Base-by-base conservation (phyloP, 164 flowering plant species). In the Taxillus chinensis region DNA sequence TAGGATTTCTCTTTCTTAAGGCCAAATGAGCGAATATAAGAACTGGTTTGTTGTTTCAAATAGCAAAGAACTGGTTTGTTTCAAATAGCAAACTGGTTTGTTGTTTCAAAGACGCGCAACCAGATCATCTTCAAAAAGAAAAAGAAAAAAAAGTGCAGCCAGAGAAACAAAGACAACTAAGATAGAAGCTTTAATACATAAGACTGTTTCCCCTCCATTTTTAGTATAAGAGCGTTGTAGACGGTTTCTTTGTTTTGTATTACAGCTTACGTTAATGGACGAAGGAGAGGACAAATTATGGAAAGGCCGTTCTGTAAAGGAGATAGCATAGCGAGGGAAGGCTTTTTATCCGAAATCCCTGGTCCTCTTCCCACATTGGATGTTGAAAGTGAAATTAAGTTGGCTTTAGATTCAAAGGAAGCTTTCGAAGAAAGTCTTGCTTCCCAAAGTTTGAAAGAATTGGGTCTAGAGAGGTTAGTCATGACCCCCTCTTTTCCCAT, bases 251-350 rank as follows among this genome's bases (percentile, higher is more conserved):
- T 27, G 27, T 27, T 58, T 27, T 41, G 5, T 38, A 9, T 15
- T 62, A n/a, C 83, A 93, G 99, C 96, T 57, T 93, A 89, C 68
- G 97, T 87, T 12, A 93, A 93, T 71, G 99, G 99, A 45, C 83
- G 84, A 73, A 84, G 99, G 66, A 85, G 82, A 83, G 99, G 99
- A 60, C 80, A 71, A 69, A 57, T 93, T 11, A 71, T 82, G 83
- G 99, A 93, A 66, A 83, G 79, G 79, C 82, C 95, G 16, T 93
- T 93, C 66, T 11, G 67, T 60, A 67, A 70, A 3, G 96, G 97
- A 49, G 91, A 86, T 10, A 75, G 82, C 74, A 86, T 86, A 68
- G 85, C 82, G 51, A 68, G 73, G 61, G 96, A 89, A 64, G 73
- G 13, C 63, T 70, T 11, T 60, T 5, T 63, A 16, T 65, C 75